These are phyloP conservation scores for Lepidium didymum DNA, from an alignment of 345 rosid species.

Conservation along the genomic window DNA sequence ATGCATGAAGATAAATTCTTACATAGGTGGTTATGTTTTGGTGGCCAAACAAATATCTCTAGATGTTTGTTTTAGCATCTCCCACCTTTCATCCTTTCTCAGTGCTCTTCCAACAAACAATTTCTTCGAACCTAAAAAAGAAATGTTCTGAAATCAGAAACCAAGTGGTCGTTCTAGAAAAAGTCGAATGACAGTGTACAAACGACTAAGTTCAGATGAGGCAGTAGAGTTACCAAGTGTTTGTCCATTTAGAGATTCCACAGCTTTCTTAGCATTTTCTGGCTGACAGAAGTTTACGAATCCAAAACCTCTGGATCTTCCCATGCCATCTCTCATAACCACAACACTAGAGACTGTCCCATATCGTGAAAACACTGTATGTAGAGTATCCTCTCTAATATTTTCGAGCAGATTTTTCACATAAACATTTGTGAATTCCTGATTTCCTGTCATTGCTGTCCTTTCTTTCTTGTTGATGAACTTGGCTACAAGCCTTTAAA, in stretches of 20 bases:
- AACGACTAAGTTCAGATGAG: neutral
- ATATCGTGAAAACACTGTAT: conserved; percentile 41
- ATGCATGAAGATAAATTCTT: conserved; percentile 14
- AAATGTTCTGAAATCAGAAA: neutral
- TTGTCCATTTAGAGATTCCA: conserved; percentile 41
- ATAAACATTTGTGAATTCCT: conserved; percentile 45
- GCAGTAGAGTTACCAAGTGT: conserved; percentile 15
- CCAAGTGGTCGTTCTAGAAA: neutral
- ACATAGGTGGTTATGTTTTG: conserved; percentile 27
- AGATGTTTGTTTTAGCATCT: conserved; percentile 32
- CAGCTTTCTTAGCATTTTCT: conserved; percentile 55
- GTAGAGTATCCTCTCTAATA: conserved; percentile 44
- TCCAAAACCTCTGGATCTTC: conserved; percentile 68
- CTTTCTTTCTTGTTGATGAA: conserved; percentile 56
- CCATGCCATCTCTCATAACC: conserved; percentile 49
- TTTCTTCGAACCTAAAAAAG: conserved; percentile 2
- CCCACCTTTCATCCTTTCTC: conserved; percentile 51
- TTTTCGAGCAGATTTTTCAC: conserved; percentile 48
- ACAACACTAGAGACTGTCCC: conserved; percentile 51
- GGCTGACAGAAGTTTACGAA: conserved; percentile 53
- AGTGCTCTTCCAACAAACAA: conserved; percentile 62
- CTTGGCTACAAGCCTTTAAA: conserved; percentile 45
- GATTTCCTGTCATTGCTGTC: conserved; percentile 24
- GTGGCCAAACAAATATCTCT: conserved; percentile 19
- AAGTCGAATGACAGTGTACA: neutral